Base-by-base conservation (phyloP, 495 filamentous ascomycete species). In the Hyaloscypha hepaticicola region DNA sequence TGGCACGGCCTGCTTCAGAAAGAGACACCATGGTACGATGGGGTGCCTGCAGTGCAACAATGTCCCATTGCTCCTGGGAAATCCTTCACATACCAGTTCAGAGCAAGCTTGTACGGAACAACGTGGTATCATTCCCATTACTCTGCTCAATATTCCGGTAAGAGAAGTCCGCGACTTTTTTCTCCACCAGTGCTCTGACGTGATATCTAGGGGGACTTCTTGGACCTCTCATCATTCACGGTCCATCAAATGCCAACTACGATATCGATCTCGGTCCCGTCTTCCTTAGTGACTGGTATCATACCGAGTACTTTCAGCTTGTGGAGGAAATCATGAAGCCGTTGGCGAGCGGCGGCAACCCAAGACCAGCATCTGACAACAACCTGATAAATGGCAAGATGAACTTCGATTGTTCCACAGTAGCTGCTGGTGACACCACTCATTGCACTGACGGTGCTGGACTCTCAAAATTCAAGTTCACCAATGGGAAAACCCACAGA, bases 121-220 rank as follows among this genome's bases (percentile, higher is more conserved):
- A 76, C 80, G 4, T 90, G 84, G 85, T 89, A 88, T 58, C 87
- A 88, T 66, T 79, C 75, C 34, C 87, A 89, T 67, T 87, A 81
- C 66, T 78, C 77, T 24, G 72, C 81, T 27, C 86, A 89, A 66
- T 79, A 80, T 60, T 74, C 75, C 31, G 77, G 66, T 56, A 58
- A 58, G 53, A 56, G 19, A n/a, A 8, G 2, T 48, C 11, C 2
- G n/a, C 8, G 11, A 28, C 7, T 41, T 22, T 12, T 28, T 19
- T 5, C 68, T 83, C 80, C 4, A 14, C 63, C 75, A 76, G 6
- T 69, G 79, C 22, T 83, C 87, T 67, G 77, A 78, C 56, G 74
- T 73, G 41, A 28, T 6, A 31, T 58, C 1, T 55, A 69, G 78
- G 80, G 61, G 83, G 83, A 7, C 70, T 81, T 19, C 70, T 77